A percentile compares a stretch with the other conserved stretches of the same genome.
These are phyloP conservation scores for Mycotypha africana DNA, from an alignment of 371 early-diverging fungal species.

Conservation along the genomic window DNA sequence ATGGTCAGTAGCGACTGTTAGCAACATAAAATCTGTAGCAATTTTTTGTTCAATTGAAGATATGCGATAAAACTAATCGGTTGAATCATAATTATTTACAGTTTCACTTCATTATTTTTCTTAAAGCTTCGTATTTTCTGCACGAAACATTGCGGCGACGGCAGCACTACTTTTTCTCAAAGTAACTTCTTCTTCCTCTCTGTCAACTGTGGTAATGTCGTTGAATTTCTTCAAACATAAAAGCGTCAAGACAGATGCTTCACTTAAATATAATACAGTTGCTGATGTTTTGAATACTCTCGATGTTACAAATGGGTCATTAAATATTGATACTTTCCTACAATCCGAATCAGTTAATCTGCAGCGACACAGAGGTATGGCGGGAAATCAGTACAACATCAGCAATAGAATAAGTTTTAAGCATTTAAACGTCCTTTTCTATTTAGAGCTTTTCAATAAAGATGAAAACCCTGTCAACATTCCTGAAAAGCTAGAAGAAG, in stretches of 20 bases:
- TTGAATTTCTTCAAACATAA: background rate
- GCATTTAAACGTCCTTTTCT: background rate
- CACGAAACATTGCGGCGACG: no score
- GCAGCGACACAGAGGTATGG: background rate
- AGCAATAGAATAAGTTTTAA: background rate
- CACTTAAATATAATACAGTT: background rate
- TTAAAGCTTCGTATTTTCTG: no score
- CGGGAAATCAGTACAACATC: background rate
- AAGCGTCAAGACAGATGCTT: background rate
- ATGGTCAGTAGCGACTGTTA: no score
- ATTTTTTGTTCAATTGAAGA: no score
- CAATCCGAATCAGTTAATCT: slow-evolving; percentile 1
- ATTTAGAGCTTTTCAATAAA: background rate
- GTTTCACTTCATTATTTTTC: no score
- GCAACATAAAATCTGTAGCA: no score
- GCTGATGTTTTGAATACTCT: background rate
- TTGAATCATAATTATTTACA: no score
- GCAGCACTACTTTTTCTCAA: no score
- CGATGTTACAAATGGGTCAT: background rate
- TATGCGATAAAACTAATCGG: no score
- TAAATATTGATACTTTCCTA: slow-evolving; percentile 1
- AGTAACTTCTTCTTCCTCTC: no score
- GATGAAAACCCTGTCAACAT: background rate
- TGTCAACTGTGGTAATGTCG: background rate
- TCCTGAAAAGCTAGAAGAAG: background rate